Evolutionary conservation across 192 early-diverging fungal species (phyloP).

Genomic region (Coemansia sp.): DNA sequence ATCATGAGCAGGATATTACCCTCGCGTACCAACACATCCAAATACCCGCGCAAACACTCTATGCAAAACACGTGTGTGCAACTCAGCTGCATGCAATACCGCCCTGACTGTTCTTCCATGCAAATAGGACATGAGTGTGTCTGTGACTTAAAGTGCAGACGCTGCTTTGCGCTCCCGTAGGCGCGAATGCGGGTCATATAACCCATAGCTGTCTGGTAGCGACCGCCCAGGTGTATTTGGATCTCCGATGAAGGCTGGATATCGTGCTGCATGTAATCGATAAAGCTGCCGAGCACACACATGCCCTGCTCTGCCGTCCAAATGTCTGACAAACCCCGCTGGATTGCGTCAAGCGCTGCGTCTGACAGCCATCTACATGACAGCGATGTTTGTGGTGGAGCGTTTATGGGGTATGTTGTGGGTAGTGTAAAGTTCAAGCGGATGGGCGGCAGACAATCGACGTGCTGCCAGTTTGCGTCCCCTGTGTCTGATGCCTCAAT

Average conservation of each 20-base stretch:
- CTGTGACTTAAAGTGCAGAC: slow-evolving; percentile 12
- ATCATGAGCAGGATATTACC: not conserved
- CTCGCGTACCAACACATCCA: not conserved
- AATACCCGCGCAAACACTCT: slow-evolving; percentile 16
- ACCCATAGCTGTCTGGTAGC: not conserved
- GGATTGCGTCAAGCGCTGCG: not conserved
- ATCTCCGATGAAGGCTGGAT: not conserved
- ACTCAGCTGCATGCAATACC: slow-evolving; percentile 24
- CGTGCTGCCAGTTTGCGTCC: not conserved
- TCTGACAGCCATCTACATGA: not conserved
- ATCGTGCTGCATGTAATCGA: slow-evolving; percentile 1
- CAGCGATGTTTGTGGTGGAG: not conserved
- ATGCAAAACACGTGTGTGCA: slow-evolving; percentile 26
- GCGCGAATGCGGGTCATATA: not conserved
- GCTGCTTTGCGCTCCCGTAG: not conserved
- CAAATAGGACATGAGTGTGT: slow-evolving; percentile 23
- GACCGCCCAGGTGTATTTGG: not conserved
- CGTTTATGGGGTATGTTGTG: not conserved
- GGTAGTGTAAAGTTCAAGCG: not conserved
- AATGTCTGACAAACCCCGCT: not conserved
- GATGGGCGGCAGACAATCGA: not conserved
- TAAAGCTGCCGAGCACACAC: not conserved
- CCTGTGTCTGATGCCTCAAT: not conserved
- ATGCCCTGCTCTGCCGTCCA: not conserved
- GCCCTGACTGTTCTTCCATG: slow-evolving; percentile 31